Evolutionary conservation across 352 stramenopile genomes (phyloP), one percentile per base, ranked within the genome.

Genomic region (Phytophthora colocasiae): DNA sequence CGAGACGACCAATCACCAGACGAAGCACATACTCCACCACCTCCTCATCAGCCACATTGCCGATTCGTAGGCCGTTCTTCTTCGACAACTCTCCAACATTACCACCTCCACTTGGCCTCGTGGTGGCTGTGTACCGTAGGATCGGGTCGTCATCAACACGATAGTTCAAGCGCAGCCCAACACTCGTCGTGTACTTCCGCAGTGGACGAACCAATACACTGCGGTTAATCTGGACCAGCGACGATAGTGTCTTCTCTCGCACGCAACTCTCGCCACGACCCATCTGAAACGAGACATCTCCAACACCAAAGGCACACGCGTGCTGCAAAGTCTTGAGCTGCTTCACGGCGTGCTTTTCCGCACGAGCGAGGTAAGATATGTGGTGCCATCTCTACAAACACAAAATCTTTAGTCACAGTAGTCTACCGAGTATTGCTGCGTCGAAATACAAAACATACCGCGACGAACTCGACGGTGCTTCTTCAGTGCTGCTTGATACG

Each of bases 141-240:
- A 89, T 77, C 9, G 79, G 74, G 58, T 96, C 77, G 59, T 96
- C 87, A 14, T 90, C 80, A 6, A 78, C 72, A 7, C 60, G 67
- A 56, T 73, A 69, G 32, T 66, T 76, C 32, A 77, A 58, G 38
- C 72, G 63, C n/a, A 92, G n/a, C 6, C 67, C 71, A 47, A 85
- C 66, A 38, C 66, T 80, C 34, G 72, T 73, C 14, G 67, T 81
- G 15, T 77, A 78, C 32, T 53, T 69, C 10, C 56, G 43, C n/a
- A 78, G 32, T 1, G 50, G 47, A 19, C 19, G 58, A 43, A 66
- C 43, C 32, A 58, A n/a, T 58, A 58, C 36, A 5, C 76, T 14
- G 6, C 34, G 44, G 27, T 63, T 66, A n/a, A 65, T 45, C 39
- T 69, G 57, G 41, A 67, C 52, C 39, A 72, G 36, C 39, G 61